A percentile compares a stretch with the other conserved stretches of the same genome.
Evolutionary conservation across 352 stramenopile genomes (phyloP).

Genomic region (Globisporangium parvum): DNA sequence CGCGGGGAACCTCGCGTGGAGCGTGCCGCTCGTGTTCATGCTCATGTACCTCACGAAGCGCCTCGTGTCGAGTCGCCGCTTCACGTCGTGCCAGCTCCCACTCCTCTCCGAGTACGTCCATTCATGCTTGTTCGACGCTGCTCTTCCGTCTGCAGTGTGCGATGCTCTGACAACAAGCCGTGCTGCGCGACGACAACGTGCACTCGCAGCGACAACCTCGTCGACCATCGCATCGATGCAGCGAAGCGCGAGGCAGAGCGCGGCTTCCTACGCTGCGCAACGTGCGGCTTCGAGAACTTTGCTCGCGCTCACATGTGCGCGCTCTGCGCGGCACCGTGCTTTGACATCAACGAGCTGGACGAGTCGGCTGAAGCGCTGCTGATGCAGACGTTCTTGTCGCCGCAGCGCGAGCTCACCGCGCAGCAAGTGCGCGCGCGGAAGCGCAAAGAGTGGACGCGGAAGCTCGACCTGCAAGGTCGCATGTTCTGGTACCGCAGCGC

Average conservation of each 20-base stretch:
- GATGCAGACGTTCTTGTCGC: background rate
- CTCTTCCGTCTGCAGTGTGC: background rate
- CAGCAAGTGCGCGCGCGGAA: background rate
- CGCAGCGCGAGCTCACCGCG: background rate
- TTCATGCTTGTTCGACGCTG: background rate
- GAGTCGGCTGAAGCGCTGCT: background rate
- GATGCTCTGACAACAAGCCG: background rate
- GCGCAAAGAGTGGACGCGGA: conserved; percentile 34
- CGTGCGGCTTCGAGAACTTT: conserved; percentile 12
- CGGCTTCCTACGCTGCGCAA: background rate
- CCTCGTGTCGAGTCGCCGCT: conserved; percentile 10
- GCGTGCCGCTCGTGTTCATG: conserved; percentile 4
- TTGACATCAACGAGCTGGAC: conserved; percentile 17
- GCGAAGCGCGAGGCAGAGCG: background rate
- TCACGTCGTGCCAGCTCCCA: conserved; percentile 5
- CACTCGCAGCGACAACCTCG: conserved; percentile 1
- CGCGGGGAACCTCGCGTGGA: conserved; percentile 8
- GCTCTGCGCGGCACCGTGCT: conserved; percentile 34
- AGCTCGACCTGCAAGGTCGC: conserved; percentile 20
- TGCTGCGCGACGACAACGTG: background rate
- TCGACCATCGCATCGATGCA: conserved; percentile 12
- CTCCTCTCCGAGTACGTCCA: conserved; percentile 11
- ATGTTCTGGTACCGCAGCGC: conserved; percentile 20
- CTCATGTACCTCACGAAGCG: conserved; percentile 11
- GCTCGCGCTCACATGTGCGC: background rate